phyloP scores from a whole-genome alignment of 1,284 basidiomycete species.

The Irpex lacteus region DNA sequence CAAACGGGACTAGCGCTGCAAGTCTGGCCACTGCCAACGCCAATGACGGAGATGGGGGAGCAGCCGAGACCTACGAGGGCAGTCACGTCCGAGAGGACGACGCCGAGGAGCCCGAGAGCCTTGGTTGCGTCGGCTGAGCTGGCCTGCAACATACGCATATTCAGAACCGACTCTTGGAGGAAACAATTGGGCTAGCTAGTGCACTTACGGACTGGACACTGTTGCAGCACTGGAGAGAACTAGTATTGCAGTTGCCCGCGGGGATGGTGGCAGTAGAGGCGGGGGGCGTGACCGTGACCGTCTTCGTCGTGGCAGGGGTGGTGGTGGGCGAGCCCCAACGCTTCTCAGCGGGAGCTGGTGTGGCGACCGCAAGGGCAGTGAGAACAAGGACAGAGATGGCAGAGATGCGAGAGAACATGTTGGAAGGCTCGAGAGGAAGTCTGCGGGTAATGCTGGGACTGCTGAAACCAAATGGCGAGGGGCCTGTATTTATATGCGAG shows the following conservation, averaged over 20 bases:
- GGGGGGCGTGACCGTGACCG: conserved; percentile 6
- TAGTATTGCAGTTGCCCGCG: conserved; percentile 9
- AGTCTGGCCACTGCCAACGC: conserved; percentile 16
- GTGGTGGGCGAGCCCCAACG: conserved; percentile 4
- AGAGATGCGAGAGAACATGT: conserved; percentile 13
- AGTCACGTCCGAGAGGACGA: conserved; percentile 18
- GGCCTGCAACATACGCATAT: conserved; percentile 9
- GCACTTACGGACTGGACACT: conserved; percentile 4
- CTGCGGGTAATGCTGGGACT: not conserved
- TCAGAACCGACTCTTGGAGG: no score
- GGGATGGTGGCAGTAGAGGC: conserved; percentile 1
- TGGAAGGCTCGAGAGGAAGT: not conserved
- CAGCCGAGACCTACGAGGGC: conserved; percentile 21
- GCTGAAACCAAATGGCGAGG: not conserved
- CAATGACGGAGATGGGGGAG: conserved; percentile 24
- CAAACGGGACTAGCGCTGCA: conserved; percentile 20
- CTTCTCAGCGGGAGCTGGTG: conserved; percentile 5
- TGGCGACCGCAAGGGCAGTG: conserved; percentile 15
- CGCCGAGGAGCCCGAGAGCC: conserved; percentile 16
- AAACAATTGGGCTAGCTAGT: no score
- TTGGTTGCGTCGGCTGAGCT: conserved; percentile 3
- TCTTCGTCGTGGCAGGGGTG: conserved; percentile 2
- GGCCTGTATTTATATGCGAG: not conserved
- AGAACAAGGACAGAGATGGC: conserved; percentile 4
- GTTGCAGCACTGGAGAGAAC: conserved; percentile 14